Evolutionary conservation across 176 grass and related monocot species (phyloP).

Genomic region (Zizania latifolia): DNA sequence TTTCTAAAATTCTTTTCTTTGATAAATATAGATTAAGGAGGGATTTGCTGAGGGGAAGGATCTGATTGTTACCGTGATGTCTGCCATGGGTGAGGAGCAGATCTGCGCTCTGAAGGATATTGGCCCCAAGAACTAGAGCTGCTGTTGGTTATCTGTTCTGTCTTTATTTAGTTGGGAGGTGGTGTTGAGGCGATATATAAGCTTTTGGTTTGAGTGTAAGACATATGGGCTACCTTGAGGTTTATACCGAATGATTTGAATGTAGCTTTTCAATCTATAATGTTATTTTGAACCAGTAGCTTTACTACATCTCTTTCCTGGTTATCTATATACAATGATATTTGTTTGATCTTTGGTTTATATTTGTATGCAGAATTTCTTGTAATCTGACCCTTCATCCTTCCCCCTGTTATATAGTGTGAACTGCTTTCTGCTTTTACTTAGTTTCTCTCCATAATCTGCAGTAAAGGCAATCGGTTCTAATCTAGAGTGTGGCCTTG

Average conservation of each 20-base stretch:
- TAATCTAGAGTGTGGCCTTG: too few relatives aligned
- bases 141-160: conserved; percentile 5
- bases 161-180: conserved; percentile 14
- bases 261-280: background rate
- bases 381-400: too few relatives aligned
- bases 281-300: conserved; percentile 10
- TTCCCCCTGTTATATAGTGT: too few relatives aligned
- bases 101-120: conserved; percentile 55
- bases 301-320: background rate
- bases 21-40: conserved; percentile 33
- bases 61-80: conserved; percentile 51
- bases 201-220: background rate
- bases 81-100: conserved; percentile 59
- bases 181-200: conserved; percentile 18
- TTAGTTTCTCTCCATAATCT: too few relatives aligned
- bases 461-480: too few relatives aligned
- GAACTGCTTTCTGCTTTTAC: too few relatives aligned
- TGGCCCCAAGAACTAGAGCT: conserved; percentile 41
- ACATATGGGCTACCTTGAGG: background rate
- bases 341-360: background rate
- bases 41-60: conserved; percentile 47
- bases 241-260: conserved; percentile 8
- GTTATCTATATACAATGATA: background rate
- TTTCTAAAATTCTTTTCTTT: background rate
- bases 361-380: background rate